A percentile compares a stretch with the other conserved stretches of the same genome.
Conservation (phyloP, 2,329 filamentous ascomycete species). For the Alternaria arborescens region DNA sequence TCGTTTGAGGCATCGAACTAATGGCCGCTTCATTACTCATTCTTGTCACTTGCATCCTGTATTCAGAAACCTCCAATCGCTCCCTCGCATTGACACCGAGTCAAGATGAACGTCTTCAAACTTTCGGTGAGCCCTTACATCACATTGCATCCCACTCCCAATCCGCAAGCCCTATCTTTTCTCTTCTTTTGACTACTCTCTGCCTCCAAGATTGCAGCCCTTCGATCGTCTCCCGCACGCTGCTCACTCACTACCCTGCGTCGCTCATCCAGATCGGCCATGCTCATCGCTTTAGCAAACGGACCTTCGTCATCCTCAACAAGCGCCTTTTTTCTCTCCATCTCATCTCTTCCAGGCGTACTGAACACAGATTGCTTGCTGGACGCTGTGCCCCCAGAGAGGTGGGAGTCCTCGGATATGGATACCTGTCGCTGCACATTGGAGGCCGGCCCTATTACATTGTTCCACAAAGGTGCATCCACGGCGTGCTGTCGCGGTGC, state of each 20-base stretch:
- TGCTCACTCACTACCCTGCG: conserved; percentile 26
- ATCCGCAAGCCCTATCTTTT: conserved; percentile 3
- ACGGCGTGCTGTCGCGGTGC: not conserved
- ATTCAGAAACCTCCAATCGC: not conserved
- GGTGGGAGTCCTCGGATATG: conserved; percentile 4
- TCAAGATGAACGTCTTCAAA: not conserved
- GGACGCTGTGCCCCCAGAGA: conserved; percentile 11
- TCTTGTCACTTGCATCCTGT: not conserved
- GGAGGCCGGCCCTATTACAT: not conserved
- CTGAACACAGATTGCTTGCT: conserved; percentile 29
- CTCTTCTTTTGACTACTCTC: not conserved
- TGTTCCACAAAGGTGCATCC: not conserved
- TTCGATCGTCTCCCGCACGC: not conserved
- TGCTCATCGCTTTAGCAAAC: conserved; percentile 26
- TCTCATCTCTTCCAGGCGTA: conserved; percentile 43
- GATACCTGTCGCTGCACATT: conserved; percentile 4
- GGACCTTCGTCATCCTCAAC: conserved; percentile 36
- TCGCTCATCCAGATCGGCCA: conserved; percentile 27
- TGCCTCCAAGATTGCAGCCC: conserved; percentile 1
- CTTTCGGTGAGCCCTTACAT: conserved; percentile 22
- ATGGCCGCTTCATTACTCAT: not conserved
- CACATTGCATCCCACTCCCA: conserved; percentile 18
- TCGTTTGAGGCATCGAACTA: not conserved
- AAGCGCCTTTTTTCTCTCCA: conserved; percentile 39
- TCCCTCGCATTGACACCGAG: not conserved